phyloP scores from a whole-genome alignment of 345 rosid species.

The Lepidium didymum region DNA sequence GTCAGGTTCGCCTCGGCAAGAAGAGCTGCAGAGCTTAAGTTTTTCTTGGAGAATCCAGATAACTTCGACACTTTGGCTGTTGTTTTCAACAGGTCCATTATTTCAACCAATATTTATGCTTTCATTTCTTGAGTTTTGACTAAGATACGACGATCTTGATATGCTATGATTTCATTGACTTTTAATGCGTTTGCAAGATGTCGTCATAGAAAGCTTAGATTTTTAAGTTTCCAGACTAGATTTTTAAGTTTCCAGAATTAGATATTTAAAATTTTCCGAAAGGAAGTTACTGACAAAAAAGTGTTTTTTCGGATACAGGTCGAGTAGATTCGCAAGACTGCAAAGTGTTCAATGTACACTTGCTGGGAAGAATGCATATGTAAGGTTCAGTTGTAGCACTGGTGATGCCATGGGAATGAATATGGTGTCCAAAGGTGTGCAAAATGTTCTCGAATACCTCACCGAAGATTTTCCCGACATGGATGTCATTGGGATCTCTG shows the following conservation, averaged over 20 bases:
- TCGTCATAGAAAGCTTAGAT: not conserved
- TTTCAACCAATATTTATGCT: not conserved
- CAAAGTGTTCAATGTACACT: constrained; percentile 51
- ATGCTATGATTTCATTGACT: not conserved
- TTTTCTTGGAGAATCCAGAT: constrained; percentile 61
- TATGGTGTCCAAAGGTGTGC: constrained; percentile 93
- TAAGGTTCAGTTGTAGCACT: constrained; percentile 69
- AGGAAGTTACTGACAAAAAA: not conserved
- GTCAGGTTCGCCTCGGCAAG: constrained; percentile 52
- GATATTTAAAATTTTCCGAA: not conserved
- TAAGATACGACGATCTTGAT: not conserved
- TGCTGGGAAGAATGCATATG: constrained; percentile 85
- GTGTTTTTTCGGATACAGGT: constrained; percentile 37
- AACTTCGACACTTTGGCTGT: constrained; percentile 63
- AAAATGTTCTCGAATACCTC: constrained; percentile 78
- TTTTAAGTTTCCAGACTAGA: not conserved
- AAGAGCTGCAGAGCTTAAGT: constrained; percentile 70
- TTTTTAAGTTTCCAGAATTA: no score
- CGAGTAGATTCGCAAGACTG: constrained; percentile 71
- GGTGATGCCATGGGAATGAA: constrained; percentile 99
- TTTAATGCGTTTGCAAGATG: not conserved
- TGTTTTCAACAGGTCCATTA: constrained; percentile 58
- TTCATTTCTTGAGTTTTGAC: not conserved
- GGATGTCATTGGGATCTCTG: constrained; percentile 78
- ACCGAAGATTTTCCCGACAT: constrained; percentile 75